Evolutionary conservation across 768 basidiomycete species (phyloP).

Genomic region (Nidula microcarpa): DNA sequence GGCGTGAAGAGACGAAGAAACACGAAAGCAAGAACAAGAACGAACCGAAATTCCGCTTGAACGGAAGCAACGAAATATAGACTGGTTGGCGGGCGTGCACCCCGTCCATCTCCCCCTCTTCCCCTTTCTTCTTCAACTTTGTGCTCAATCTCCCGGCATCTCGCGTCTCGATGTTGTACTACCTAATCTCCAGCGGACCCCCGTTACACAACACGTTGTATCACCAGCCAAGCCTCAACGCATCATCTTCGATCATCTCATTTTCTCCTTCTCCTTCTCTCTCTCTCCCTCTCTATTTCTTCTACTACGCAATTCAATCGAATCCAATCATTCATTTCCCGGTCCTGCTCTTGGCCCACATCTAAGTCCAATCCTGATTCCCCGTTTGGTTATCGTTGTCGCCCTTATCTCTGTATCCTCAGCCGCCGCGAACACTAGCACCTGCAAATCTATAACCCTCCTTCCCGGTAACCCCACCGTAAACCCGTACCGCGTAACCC

Average conservation of each 20-base stretch:
- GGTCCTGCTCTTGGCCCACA: too few relatives aligned
- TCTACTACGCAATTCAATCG: constrained; percentile 3
- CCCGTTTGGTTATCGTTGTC: too few relatives aligned
- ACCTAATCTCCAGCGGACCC: constrained; percentile 27
- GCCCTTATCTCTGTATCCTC: too few relatives aligned
- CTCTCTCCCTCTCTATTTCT: constrained; percentile 1
- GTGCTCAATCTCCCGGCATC: constrained; percentile 8
- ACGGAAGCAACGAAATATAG: neutral
- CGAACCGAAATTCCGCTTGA: neutral
- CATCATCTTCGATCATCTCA: constrained; percentile 3
- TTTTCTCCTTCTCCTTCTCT: neutral
- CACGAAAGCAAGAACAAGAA: constrained; percentile 1
- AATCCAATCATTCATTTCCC: too few relatives aligned
- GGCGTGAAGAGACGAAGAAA: neutral
- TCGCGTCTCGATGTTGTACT: constrained; percentile 30
- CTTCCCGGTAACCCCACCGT: too few relatives aligned
- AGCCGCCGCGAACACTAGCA: too few relatives aligned
- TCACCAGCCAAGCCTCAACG: constrained; percentile 26
- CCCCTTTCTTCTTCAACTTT: constrained; percentile 6
- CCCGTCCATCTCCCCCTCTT: constrained; percentile 1
- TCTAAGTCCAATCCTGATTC: too few relatives aligned
- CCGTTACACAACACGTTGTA: constrained; percentile 36
- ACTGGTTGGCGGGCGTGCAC: neutral
- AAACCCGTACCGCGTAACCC: too few relatives aligned
- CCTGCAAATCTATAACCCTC: too few relatives aligned